Evolutionary conservation across 106 monocot genomes (phyloP).

Genomic region (Alisma plantagoaquatica): DNA sequence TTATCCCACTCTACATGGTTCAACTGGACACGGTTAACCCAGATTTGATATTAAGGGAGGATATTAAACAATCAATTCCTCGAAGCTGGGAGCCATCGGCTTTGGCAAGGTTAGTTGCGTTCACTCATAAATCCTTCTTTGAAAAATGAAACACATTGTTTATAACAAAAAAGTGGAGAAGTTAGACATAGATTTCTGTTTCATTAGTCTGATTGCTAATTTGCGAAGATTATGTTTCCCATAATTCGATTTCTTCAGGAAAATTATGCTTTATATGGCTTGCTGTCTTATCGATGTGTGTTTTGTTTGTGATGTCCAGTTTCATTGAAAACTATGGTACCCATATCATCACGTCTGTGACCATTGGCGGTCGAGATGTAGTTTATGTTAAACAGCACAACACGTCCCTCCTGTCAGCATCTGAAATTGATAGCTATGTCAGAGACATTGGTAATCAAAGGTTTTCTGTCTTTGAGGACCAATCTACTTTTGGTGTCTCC

Average conservation of each 20-base stretch:
- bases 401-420: conserved; percentile 57
- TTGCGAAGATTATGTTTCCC: no score
- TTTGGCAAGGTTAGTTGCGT: conserved; percentile 65
- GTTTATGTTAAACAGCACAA: conserved; percentile 82
- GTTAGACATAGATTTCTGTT: no score
- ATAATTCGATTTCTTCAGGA: no score
- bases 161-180: no score
- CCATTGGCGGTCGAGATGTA: conserved; percentile 95
- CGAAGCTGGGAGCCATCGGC: conserved; percentile 68
- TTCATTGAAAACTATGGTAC: conserved; percentile 96
- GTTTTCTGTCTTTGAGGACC: conserved; percentile 41
- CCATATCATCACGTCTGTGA: conserved; percentile 82
- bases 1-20: conserved; percentile 56
- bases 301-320: conserved; percentile 24
- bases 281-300: no score
- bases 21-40: conserved; percentile 20
- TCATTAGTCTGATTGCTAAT: no score
- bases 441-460: conserved; percentile 70
- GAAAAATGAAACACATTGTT: no score
- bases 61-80: conserved; percentile 58
- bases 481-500: conserved; percentile 4
- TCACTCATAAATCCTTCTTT: no score
- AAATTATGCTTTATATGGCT: no score
- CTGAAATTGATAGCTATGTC: conserved; percentile 74
- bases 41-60: conserved; percentile 37